Conservation (phyloP, 371 early-diverging fungal species). For the Rhizopus arrhizus region DNA sequence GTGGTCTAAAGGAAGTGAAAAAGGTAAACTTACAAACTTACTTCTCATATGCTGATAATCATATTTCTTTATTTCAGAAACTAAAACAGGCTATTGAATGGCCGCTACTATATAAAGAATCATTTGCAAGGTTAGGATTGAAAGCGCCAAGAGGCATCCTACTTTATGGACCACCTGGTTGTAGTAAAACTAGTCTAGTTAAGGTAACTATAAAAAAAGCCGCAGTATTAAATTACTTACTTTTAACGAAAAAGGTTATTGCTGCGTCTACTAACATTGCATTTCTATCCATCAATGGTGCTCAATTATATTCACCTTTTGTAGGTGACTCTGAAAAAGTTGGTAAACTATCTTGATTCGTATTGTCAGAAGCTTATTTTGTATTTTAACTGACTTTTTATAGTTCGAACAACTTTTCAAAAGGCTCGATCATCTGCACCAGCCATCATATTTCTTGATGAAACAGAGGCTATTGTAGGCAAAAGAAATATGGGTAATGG, state of each 20-base stretch:
- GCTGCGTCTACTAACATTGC: slow-evolving; percentile 78
- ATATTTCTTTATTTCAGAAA: slow-evolving; percentile 37
- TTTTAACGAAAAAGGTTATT: slow-evolving; percentile 51
- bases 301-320: slow-evolving; percentile 85
- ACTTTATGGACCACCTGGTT: slow-evolving; percentile 97
- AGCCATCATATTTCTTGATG: slow-evolving; percentile 96
- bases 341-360: slow-evolving; percentile 37
- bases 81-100: slow-evolving; percentile 95
- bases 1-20: slow-evolving; percentile 94
- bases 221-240: not conserved
- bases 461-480: slow-evolving; percentile 97
- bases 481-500: slow-evolving; percentile 77
- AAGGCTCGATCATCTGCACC: slow-evolving; percentile 88
- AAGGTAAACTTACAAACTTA: slow-evolving; percentile 38
- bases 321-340: slow-evolving; percentile 94
- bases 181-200: slow-evolving; percentile 96
- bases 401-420: slow-evolving; percentile 80
- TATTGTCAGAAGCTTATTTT: not conserved
- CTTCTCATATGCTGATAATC: not conserved
- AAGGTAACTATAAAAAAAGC: slow-evolving; percentile 49
- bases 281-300: slow-evolving; percentile 90
- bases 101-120: slow-evolving; percentile 79
- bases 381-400: not conserved
- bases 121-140: slow-evolving; percentile 81
- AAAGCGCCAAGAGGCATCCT: slow-evolving; percentile 87